A percentile compares a stretch with the other conserved stretches of the same genome.
phyloP scores from a whole-genome alignment of 1,139 yeast species.

The Geotrichum siamense region DNA sequence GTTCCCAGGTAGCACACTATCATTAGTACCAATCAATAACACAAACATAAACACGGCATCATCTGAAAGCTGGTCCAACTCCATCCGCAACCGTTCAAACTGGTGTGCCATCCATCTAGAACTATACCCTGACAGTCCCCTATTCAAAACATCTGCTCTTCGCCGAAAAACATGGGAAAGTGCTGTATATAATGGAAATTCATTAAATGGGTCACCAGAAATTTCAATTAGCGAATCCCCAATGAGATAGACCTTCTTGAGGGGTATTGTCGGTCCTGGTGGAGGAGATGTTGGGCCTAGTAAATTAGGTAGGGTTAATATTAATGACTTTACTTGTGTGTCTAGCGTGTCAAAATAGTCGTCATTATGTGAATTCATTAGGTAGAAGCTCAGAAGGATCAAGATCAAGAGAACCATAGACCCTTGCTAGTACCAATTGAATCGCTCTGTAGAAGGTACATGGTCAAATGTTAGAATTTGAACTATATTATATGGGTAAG shows the following conservation, averaged over 20 bases:
- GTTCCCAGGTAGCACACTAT: slow-evolving; percentile 20
- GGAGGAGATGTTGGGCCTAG: background rate
- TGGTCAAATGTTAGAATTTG: no score
- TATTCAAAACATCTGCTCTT: slow-evolving; percentile 17
- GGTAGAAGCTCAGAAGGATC: no score
- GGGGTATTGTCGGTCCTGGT: background rate
- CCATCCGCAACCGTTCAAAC: slow-evolving; percentile 9
- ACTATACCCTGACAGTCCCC: slow-evolving; percentile 19
- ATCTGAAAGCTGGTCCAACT: slow-evolving; percentile 2
- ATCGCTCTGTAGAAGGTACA: no score
- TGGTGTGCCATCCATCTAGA: slow-evolving; percentile 16
- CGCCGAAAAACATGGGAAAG: slow-evolving; percentile 15
- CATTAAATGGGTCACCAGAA: slow-evolving; percentile 15
- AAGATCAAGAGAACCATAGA: no score
- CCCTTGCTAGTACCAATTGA: no score
- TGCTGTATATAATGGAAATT: slow-evolving; percentile 15
- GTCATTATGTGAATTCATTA: no score
- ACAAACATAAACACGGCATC: slow-evolving; percentile 14
- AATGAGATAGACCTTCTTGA: slow-evolving; percentile 15
- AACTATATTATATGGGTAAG: no score
- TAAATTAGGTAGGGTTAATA: no score
- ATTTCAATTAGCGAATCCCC: slow-evolving; percentile 20
- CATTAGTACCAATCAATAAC: slow-evolving; percentile 19
- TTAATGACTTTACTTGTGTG: no score
- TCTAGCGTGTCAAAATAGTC: no score